Evolutionary conservation across 2,329 filamentous ascomycete species (phyloP).

Genomic region (Beauveria rudraprayagi): DNA sequence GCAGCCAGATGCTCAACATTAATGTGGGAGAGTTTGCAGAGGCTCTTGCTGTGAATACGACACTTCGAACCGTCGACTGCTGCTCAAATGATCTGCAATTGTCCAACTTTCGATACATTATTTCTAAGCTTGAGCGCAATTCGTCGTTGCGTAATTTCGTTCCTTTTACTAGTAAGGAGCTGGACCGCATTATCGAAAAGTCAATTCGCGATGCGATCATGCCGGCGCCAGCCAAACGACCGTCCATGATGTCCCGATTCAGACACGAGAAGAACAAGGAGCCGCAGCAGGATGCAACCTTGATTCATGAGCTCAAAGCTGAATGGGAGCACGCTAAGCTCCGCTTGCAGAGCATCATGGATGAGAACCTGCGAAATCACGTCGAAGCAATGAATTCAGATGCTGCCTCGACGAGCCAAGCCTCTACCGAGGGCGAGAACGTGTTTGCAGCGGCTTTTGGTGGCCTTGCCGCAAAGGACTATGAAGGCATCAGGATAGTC

Average conservation of each 20-base stretch:
- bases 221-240: constrained; percentile 20
- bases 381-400: constrained; percentile 16
- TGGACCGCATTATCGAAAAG: constrained; percentile 27
- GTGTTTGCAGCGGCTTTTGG: constrained; percentile 28
- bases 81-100: constrained; percentile 48
- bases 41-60: constrained; percentile 40
- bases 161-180: constrained; percentile 30
- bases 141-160: constrained; percentile 36
- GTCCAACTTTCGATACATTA: constrained; percentile 40
- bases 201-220: constrained; percentile 24
- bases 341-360: constrained; percentile 26
- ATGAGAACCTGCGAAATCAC: constrained; percentile 26
- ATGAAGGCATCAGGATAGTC: constrained; percentile 19
- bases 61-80: constrained; percentile 45
- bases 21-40: constrained; percentile 46
- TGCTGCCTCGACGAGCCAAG: constrained; percentile 15
- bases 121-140: constrained; percentile 36
- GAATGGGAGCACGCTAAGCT: constrained; percentile 31
- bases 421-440: constrained; percentile 17
- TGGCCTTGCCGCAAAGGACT: constrained; percentile 27
- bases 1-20: constrained; percentile 47
- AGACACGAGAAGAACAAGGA: constrained; percentile 23
- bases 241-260: constrained; percentile 28
- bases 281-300: constrained; percentile 21
- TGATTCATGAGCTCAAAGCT: constrained; percentile 29